Percentiles rank a stretch among this genome's conserved stretches.
Evolutionary conservation across 768 basidiomycete genomes (phyloP).

Genomic region (Lactarius hatsudake): DNA sequence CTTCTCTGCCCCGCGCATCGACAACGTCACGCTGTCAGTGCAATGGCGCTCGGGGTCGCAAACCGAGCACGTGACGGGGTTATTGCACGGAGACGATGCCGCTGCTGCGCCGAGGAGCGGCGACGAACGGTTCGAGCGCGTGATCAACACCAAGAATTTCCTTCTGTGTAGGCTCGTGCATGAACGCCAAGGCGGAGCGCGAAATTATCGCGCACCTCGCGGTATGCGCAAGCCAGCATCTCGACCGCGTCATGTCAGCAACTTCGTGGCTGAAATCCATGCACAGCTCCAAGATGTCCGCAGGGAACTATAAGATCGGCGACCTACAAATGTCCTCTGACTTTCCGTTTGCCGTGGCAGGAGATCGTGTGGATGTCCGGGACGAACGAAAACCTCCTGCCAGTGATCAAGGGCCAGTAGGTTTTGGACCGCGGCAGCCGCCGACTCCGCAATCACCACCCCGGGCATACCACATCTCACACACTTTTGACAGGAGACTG

Average conservation of each 20-base stretch:
- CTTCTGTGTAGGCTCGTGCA: constrained; percentile 46
- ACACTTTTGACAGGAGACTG: not conserved
- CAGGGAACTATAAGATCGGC: constrained; percentile 85
- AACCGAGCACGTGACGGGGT: constrained; percentile 4
- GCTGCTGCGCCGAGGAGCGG: not conserved
- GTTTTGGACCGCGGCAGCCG: too few relatives aligned
- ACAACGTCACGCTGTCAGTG: constrained; percentile 22
- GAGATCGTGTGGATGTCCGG: constrained; percentile 90
- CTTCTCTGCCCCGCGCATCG: constrained; percentile 51
- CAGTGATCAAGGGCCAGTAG: too few relatives aligned
- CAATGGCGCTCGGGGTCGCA: not conserved
- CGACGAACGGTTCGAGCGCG: constrained; percentile 60
- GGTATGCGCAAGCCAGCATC: constrained; percentile 83
- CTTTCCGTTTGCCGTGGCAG: constrained; percentile 38
- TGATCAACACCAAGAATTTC: constrained; percentile 94
- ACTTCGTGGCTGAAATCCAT: constrained; percentile 89
- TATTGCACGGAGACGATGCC: not conserved
- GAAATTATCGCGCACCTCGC: constrained; percentile 98
- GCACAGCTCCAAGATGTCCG: constrained; percentile 87
- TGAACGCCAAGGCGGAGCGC: constrained; percentile 84
- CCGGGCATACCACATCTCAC: not conserved
- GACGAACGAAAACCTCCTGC: constrained; percentile 85
- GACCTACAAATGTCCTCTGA: not conserved
- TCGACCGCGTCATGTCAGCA: constrained; percentile 90
- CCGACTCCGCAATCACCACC: too few relatives aligned